A percentile compares a stretch with the other conserved stretches of the same genome.
Conservation (phyloP, 352 stramenopile genomes). For the Elongisporangium undulatum region DNA sequence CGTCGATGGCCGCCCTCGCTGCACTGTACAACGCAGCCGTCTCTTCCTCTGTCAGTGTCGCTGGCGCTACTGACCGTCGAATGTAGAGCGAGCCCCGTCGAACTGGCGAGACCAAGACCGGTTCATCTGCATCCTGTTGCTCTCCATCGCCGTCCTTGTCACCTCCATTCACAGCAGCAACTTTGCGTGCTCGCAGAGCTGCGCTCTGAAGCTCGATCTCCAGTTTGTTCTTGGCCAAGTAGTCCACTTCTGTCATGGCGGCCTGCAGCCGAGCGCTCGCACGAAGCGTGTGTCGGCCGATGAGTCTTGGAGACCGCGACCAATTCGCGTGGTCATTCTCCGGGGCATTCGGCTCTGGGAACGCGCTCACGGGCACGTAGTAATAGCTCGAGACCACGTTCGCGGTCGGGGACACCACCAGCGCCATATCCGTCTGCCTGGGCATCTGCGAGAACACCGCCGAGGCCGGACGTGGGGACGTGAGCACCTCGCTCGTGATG, state of each 20-base stretch:
- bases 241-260: slow-evolving; percentile 1
- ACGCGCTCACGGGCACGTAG: slow-evolving; percentile 37
- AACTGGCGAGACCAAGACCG: neutral
- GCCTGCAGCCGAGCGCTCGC: slow-evolving; percentile 3
- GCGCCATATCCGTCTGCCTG: slow-evolving; percentile 22
- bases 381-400: slow-evolving; percentile 63
- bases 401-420: slow-evolving; percentile 24
- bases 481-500: slow-evolving; percentile 28
- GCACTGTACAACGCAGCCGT: neutral
- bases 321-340: slow-evolving; percentile 33
- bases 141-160: neutral
- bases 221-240: slow-evolving; percentile 1
- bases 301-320: slow-evolving; percentile 37
- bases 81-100: neutral
- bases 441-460: slow-evolving; percentile 55
- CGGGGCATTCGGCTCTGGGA: slow-evolving; percentile 14
- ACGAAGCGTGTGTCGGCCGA: slow-evolving; percentile 9
- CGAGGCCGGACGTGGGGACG: slow-evolving; percentile 16
- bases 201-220: slow-evolving; percentile 25
- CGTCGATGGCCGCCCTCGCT: neutral
- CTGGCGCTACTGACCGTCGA: neutral
- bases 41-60: neutral
- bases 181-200: slow-evolving; percentile 7
- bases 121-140: neutral
- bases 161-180: neutral